Evolutionary conservation across 129 eudicot species (phyloP), one percentile per base, ranked within the genome.

Genomic region (Centaurea solstitialis): DNA sequence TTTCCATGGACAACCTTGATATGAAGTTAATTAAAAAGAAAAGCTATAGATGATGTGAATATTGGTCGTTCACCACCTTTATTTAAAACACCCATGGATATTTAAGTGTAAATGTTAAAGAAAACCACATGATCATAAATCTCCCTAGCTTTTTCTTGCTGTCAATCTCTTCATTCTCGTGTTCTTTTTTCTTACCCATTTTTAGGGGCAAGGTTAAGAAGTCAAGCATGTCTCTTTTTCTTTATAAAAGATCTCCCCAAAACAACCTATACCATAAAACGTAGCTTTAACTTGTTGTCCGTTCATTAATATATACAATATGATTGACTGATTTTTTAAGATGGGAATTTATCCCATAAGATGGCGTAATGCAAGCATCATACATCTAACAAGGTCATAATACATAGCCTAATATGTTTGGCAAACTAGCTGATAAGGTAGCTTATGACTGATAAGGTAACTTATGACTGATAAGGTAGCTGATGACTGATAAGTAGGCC

Each of bases 131-230:
- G 70, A 35, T 59, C 65, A 57, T 57, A 59, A 30, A 15, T 17
- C 47, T 75, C n/a, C n/a, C 53, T 33, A 33, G 5, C 37, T 75
- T 75, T 75, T 53, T 50, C 69, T 75, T 59, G 47, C 79, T 75
- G 79, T 30, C 79, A 75, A 75, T 62, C 70, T 59, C 70, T 75
- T 57, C 68, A 33, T 53, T 57, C 71, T 75, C 79, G 79, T 75
- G 79, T 35, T 61, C 53, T 18, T 39, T 57, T 75, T 59, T 62
- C 47, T 33, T 75, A 18, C 28, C 79, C 79, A 75, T 57, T 75
- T 17, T 13, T 6, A 9, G 30, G 70, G 70, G 79, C 3, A 75
- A 6, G 35, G 47, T 75, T 59, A 75, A 33, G 9, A 35, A 75
- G 79, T 74, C 57, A 75, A 59, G 38, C 68, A 71, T 71, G 50